A percentile compares a stretch with the other conserved stretches of the same genome.
Evolutionary conservation across 2,329 filamentous ascomycete genomes (phyloP).

Genomic region (Domatiomyces catenatus): DNA sequence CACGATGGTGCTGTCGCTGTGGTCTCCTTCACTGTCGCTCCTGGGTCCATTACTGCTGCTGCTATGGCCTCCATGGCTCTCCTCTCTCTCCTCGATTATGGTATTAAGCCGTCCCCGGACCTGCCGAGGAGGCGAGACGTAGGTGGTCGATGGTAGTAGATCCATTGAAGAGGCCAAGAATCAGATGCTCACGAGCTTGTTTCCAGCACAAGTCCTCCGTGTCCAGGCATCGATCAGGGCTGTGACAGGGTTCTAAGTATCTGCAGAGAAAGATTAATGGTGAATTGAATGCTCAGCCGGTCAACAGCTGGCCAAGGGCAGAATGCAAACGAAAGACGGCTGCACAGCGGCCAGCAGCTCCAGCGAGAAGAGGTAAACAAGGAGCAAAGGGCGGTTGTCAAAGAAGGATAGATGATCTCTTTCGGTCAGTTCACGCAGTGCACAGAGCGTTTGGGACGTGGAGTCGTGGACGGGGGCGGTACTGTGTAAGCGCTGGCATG

Average conservation of each 20-base stretch:
- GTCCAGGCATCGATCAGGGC: not conserved
- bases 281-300: not conserved
- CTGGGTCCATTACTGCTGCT: conserved; percentile 20
- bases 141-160: conserved; percentile 35
- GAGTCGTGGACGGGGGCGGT: not conserved
- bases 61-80: conserved; percentile 17
- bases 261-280: not conserved
- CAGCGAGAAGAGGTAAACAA: not conserved
- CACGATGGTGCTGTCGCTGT: conserved; percentile 22
- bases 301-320: not conserved
- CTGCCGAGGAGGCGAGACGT: conserved; percentile 41
- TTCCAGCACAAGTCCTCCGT: not conserved
- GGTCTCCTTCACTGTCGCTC: conserved; percentile 20
- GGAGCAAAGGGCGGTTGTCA: not conserved
- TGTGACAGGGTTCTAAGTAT: not conserved
- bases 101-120: conserved; percentile 47
- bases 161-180: conserved; percentile 17
- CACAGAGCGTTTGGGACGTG: not conserved
- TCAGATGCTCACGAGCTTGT: conserved; percentile 6
- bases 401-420: not conserved
- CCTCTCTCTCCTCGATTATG: conserved; percentile 42
- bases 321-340: conserved; percentile 1
- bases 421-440: not conserved
- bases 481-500: not conserved
- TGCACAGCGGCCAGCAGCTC: not conserved